Conservation (phyloP, 768 basidiomycete species). For the Cantharellus anzutake region DNA sequence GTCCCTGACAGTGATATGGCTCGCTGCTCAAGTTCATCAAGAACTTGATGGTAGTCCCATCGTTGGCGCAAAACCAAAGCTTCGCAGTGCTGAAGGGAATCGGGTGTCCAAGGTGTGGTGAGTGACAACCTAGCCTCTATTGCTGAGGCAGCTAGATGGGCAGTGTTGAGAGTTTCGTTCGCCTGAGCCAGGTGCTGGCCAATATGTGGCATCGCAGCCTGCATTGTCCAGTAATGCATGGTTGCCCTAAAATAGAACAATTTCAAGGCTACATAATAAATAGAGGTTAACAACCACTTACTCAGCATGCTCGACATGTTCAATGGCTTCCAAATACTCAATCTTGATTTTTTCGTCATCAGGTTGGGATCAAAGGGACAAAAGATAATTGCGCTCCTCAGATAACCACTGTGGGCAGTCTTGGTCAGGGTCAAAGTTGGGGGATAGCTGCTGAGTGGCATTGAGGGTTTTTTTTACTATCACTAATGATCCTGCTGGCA, state of each 20-base stretch:
- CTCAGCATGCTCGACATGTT: background rate
- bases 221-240: no score
- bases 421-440: background rate
- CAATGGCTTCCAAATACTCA: background rate
- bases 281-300: background rate
- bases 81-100: no score
- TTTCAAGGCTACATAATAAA: background rate
- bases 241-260: no score
- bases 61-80: no score
- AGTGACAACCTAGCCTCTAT: no score
- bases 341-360: background rate
- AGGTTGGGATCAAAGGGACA: background rate
- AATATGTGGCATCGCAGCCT: no score
- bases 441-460: background rate
- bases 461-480: background rate
- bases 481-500: no score
- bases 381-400: background rate
- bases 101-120: no score
- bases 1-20: constrained; percentile 1
- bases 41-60: background rate
- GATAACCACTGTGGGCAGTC: background rate
- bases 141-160: no score
- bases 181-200: no score
- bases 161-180: no score
- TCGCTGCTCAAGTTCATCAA: background rate